A percentile compares a stretch with the other conserved stretches of the same genome.
Conservation (phyloP, 768 basidiomycete species). For the Fibroporia radiculosa region DNA sequence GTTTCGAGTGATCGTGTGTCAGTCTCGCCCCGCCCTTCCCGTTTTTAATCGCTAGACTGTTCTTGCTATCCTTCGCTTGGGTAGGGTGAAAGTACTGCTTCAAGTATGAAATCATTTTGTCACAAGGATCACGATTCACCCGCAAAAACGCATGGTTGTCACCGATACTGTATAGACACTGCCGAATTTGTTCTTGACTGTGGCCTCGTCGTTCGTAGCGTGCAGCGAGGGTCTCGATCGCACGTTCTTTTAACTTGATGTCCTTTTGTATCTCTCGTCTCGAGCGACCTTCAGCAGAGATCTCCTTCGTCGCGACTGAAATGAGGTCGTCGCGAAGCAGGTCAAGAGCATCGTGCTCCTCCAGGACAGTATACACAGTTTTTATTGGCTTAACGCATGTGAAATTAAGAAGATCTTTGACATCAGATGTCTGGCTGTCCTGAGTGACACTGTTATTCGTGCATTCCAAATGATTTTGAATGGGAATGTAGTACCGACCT, state of each 20-base stretch:
- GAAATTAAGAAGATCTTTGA: constrained; percentile 73
- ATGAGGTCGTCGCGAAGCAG: constrained; percentile 74
- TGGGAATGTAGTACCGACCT: constrained; percentile 36
- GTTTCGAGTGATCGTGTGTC: constrained; percentile 78
- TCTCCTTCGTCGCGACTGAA: constrained; percentile 74
- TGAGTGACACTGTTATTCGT: constrained; percentile 25
- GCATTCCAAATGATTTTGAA: constrained; percentile 1
- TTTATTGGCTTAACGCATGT: constrained; percentile 72
- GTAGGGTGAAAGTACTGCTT: constrained; percentile 74
- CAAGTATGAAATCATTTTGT: constrained; percentile 71
- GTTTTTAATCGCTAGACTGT: constrained; percentile 71
- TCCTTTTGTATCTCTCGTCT: constrained; percentile 78
- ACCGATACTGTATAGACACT: constrained; percentile 82
- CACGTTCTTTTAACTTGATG: constrained; percentile 78
- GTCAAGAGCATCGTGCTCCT: constrained; percentile 53
- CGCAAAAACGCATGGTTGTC: constrained; percentile 88
- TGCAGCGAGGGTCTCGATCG: constrained; percentile 65
- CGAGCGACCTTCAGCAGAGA: constrained; percentile 60
- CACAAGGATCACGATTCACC: constrained; percentile 82
- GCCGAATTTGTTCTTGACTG: constrained; percentile 58
- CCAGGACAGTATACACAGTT: constrained; percentile 63
- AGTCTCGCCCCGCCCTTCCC: constrained; percentile 75
- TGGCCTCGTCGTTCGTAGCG: constrained; percentile 55
- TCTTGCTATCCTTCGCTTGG: constrained; percentile 52
- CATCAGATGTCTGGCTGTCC: constrained; percentile 83